phyloP scores from a whole-genome alignment of 208 protist genomes.

The Trypanosoma congolense region DNA sequence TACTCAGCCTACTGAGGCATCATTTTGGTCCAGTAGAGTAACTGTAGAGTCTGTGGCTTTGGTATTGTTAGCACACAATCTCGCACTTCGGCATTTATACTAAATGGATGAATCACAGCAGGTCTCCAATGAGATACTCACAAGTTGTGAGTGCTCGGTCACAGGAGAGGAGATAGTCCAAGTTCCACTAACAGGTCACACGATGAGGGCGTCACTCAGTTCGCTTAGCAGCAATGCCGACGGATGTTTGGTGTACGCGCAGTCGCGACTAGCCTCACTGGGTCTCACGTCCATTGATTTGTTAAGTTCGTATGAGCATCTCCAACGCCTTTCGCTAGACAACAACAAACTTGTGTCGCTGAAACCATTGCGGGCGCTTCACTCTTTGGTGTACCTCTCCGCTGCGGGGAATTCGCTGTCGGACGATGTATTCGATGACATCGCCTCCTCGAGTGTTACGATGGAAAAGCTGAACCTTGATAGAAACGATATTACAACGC shows the following conservation, averaged over 20 bases:
- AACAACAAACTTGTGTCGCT: constrained; percentile 60
- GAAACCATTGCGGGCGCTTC: constrained; percentile 36
- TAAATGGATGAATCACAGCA: no score
- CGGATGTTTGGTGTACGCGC: constrained; percentile 55
- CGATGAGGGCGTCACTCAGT: constrained; percentile 27
- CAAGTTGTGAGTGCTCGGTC: no score
- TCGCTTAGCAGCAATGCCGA: constrained; percentile 50
- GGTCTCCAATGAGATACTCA: no score
- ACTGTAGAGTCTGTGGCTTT: no score
- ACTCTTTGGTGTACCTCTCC: constrained; percentile 58
- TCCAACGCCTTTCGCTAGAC: constrained; percentile 66
- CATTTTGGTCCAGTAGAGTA: no score
- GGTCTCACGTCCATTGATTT: constrained; percentile 32
- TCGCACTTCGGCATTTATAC: no score
- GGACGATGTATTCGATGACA: constrained; percentile 41
- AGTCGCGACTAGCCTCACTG: constrained; percentile 24
- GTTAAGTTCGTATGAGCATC: constrained; percentile 41
- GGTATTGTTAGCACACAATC: no score
- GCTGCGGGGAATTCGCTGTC: constrained; percentile 50
- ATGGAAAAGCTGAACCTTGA: constrained; percentile 63
- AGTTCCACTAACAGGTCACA: constrained; percentile 13
- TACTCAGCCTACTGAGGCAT: no score
- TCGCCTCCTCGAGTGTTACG: constrained; percentile 28
- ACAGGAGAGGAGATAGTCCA: no score
- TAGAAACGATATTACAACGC: constrained; percentile 45